Evolutionary conservation across 139 green algal species (phyloP).

Genomic region (Chlorella sp.): DNA sequence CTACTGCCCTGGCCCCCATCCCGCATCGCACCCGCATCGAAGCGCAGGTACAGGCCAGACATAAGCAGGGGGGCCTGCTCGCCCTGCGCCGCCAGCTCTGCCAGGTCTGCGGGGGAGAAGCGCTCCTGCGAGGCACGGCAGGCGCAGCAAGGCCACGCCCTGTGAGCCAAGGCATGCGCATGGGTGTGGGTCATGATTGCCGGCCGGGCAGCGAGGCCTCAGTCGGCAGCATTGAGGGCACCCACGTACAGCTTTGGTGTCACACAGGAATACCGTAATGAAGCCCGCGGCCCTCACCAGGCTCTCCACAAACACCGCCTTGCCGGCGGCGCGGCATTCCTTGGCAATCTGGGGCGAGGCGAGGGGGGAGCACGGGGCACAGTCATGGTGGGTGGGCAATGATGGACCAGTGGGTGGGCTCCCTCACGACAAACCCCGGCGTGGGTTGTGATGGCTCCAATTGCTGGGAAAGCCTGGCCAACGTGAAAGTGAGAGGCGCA

Average conservation of each 20-base stretch:
- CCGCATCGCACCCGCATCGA: neutral
- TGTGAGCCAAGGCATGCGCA: neutral
- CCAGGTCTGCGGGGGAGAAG: constrained; percentile 4
- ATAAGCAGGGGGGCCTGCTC: neutral
- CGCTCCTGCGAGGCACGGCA: neutral
- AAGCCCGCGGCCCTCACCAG: neutral
- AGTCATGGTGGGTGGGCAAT: neutral
- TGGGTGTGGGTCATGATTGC: neutral
- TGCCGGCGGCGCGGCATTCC: neutral
- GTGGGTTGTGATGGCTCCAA: too few relatives aligned
- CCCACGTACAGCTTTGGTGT: neutral
- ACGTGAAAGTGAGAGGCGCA: too few relatives aligned
- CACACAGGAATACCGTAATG: neutral
- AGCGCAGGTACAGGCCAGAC: constrained; percentile 19
- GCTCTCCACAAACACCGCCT: constrained; percentile 20
- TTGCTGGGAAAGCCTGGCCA: too few relatives aligned
- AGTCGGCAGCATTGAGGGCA: neutral
- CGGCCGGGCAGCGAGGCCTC: neutral
- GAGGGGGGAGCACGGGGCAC: neutral
- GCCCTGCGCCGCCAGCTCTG: neutral
- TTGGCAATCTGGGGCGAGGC: neutral
- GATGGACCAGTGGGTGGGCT: too few relatives aligned
- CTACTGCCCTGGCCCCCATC: neutral
- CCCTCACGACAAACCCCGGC: too few relatives aligned
- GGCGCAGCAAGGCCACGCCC: neutral